Conservation (phyloP, 2,329 filamentous ascomycete species). For the Ophiostoma novo-ulmi region DNA sequence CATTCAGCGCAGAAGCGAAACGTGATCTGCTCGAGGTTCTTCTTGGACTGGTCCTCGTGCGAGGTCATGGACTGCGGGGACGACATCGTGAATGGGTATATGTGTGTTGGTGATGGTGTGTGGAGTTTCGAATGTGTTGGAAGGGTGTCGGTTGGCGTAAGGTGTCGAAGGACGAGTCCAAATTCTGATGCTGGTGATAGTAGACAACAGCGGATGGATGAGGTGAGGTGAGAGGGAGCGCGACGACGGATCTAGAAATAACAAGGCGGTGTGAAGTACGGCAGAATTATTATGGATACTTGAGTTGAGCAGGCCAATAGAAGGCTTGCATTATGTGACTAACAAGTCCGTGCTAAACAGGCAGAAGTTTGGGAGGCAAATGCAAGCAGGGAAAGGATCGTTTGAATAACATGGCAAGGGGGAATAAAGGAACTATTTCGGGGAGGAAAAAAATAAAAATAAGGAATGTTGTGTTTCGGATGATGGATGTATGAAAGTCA, state of each 20-base stretch:
- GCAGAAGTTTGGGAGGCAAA: background rate
- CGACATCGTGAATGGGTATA: conserved; percentile 43
- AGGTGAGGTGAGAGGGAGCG: background rate
- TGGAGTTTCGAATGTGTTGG: background rate
- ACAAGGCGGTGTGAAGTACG: background rate
- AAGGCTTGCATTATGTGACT: background rate
- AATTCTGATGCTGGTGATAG: background rate
- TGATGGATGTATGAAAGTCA: too few relatives aligned
- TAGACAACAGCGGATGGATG: background rate
- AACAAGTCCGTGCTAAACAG: background rate
- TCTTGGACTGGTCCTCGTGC: conserved; percentile 42
- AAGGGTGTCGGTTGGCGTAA: background rate
- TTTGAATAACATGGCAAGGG: background rate
- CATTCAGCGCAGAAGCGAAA: conserved; percentile 99
- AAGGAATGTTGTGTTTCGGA: background rate
- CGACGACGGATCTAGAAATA: conserved; percentile 7
- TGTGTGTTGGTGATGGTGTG: background rate
- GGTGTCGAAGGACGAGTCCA: background rate
- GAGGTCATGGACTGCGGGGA: conserved; percentile 48
- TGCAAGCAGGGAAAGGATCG: background rate
- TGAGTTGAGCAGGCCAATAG: background rate
- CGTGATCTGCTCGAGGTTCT: conserved; percentile 72
- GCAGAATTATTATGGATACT: background rate
- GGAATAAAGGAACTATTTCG: too few relatives aligned
- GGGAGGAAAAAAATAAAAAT: background rate